Conservation (phyloP, 2,329 filamentous ascomycete species). For the Tolypocladium ovalisporum region DNA sequence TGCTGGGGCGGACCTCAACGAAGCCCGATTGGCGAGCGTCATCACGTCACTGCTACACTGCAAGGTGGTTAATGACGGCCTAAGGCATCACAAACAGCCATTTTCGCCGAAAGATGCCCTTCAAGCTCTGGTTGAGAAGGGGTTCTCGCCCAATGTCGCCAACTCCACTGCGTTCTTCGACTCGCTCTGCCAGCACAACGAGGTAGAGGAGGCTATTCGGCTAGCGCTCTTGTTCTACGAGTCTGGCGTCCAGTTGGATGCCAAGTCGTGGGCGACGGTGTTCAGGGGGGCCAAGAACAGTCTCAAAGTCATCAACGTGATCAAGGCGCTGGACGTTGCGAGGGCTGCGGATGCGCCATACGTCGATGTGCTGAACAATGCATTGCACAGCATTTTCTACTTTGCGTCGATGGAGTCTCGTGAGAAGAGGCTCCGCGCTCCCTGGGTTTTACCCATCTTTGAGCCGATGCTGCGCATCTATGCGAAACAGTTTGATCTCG, state of each 20-base stretch:
- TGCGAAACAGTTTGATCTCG: constrained; percentile 33
- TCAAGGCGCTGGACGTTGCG: constrained; percentile 22
- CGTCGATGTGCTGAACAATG: constrained; percentile 23
- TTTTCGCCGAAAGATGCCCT: constrained; percentile 21
- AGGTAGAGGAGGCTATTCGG: constrained; percentile 23
- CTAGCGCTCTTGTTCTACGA: constrained; percentile 22
- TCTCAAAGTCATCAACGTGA: constrained; percentile 41
- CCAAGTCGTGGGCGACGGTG: constrained; percentile 56
- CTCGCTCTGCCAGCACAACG: constrained; percentile 50
- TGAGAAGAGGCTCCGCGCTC: constrained; percentile 14
- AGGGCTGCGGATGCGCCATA: constrained; percentile 37
- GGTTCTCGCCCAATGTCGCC: constrained; percentile 50
- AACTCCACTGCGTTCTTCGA: constrained; percentile 58
- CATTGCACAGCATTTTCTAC: constrained; percentile 38
- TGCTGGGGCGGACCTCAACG: constrained; percentile 32
- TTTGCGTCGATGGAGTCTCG: constrained; percentile 29
- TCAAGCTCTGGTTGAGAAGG: constrained; percentile 41
- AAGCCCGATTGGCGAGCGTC: constrained; percentile 35
- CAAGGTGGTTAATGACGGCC: constrained; percentile 9
- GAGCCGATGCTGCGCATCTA: constrained; percentile 38
- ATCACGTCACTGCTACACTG: constrained; percentile 48
- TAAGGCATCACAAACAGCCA: constrained; percentile 5
- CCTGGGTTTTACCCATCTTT: constrained; percentile 28
- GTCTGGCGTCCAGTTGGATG: constrained; percentile 48
- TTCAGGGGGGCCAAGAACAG: constrained; percentile 58